Conservation (phyloP, 108 stramenopile species). For the Skeletonema grethae region DNA sequence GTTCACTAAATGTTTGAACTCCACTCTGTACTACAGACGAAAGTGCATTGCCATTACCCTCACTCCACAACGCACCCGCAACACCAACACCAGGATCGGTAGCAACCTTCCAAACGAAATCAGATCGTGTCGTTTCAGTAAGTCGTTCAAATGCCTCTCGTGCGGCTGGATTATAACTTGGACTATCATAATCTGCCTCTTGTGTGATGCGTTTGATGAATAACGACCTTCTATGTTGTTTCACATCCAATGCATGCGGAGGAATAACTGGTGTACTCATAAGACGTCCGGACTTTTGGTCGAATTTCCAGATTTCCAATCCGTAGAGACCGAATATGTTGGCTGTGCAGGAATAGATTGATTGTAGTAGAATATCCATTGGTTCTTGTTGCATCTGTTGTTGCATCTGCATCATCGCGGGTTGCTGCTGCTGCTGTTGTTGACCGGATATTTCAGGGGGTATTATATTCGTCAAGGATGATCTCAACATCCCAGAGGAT, state of each 20-base stretch:
- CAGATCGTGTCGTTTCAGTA: constrained; percentile 1
- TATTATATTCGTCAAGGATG: no score
- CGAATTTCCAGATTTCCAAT: constrained; percentile 18
- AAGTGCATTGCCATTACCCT: not conserved
- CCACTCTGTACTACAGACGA: not conserved
- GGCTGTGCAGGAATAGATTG: constrained; percentile 4
- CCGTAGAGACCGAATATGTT: constrained; percentile 17
- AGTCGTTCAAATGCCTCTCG: constrained; percentile 21
- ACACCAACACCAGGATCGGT: constrained; percentile 8
- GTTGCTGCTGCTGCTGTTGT: no score
- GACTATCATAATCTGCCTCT: constrained; percentile 23
- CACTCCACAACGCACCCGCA: constrained; percentile 21
- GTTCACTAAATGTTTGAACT: constrained; percentile 5
- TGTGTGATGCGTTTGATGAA: constrained; percentile 14
- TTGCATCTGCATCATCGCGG: no score
- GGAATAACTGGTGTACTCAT: not conserved
- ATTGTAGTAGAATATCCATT: constrained; percentile 13
- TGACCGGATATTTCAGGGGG: no score
- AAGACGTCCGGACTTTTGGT: not conserved
- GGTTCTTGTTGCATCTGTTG: not conserved
- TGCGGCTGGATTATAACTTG: constrained; percentile 2
- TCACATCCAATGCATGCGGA: not conserved
- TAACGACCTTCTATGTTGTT: not conserved
- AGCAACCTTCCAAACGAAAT: not conserved
- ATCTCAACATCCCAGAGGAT: no score